Percentiles rank a stretch among this genome's conserved stretches.
Evolutionary conservation across 495 filamentous ascomycete species (phyloP).

Genomic region (Xylaria flabelliformis): DNA sequence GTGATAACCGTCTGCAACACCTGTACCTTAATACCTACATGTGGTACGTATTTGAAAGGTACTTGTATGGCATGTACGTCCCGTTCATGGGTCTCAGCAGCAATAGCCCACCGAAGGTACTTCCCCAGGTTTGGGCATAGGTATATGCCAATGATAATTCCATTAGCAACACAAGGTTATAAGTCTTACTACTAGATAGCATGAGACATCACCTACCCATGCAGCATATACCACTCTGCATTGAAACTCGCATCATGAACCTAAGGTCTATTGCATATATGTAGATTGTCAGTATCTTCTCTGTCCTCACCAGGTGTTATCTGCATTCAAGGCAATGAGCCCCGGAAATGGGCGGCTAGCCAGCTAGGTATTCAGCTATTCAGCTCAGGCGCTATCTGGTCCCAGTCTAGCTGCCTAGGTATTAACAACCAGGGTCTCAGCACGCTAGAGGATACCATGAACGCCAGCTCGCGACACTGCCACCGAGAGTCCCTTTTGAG

Average conservation of each 20-base stretch:
- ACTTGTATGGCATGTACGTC: background rate
- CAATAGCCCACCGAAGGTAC: background rate
- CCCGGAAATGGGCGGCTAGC: background rate
- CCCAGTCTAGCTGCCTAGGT: background rate
- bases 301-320: background rate
- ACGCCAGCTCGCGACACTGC: constrained; percentile 22
- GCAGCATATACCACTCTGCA: background rate
- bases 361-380: background rate
- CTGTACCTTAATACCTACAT: background rate
- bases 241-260: background rate
- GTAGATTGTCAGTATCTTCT: background rate
- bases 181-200: background rate
- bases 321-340: background rate
- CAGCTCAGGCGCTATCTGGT: background rate
- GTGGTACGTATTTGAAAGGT: background rate
- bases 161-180: background rate
- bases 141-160: no score
- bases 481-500: background rate
- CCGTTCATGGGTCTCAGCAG: background rate
- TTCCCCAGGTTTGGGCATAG: background rate
- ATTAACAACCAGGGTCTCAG: background rate
- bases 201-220: background rate
- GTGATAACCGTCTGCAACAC: background rate
- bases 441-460: background rate
- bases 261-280: background rate